Conservation (phyloP, 345 rosid genomes). For the Anacardium occidentale region DNA sequence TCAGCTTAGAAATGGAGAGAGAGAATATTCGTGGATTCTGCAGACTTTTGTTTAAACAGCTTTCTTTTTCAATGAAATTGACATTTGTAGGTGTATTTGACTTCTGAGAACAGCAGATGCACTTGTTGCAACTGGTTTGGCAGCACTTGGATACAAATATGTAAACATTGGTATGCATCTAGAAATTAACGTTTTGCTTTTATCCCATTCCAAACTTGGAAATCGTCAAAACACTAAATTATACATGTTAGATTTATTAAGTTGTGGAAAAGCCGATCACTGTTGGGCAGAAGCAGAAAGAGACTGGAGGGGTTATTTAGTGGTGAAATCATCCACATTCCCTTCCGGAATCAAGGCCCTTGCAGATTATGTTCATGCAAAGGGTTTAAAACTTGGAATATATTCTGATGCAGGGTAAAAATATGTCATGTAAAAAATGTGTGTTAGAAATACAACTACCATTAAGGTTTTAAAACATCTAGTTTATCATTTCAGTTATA, state of each 20-base stretch:
- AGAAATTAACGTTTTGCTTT: neutral
- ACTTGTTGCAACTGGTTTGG: slow-evolving; percentile 52
- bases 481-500: slow-evolving; percentile 20
- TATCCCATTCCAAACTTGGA: neutral
- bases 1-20: neutral
- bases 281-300: slow-evolving; percentile 54
- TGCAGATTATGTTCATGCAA: slow-evolving; percentile 47
- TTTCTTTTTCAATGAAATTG: neutral
- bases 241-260: neutral
- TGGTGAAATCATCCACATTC: slow-evolving; percentile 37
- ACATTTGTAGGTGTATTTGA: slow-evolving; percentile 1
- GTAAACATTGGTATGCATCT: slow-evolving; percentile 50
- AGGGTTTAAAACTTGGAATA: slow-evolving; percentile 53
- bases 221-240: neutral
- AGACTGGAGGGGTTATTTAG: slow-evolving; percentile 42
- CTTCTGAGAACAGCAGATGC: slow-evolving; percentile 44
- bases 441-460: neutral
- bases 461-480: neutral
- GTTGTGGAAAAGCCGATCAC: slow-evolving; percentile 36
- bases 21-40: neutral
- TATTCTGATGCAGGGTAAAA: slow-evolving; percentile 55
- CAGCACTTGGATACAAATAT: slow-evolving; percentile 47
- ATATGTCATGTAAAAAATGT: neutral
- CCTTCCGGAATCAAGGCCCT: slow-evolving; percentile 58
- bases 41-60: neutral